Base-by-base conservation (phyloP, 176 grass and related monocot species). In the Aechmea fasciata region DNA sequence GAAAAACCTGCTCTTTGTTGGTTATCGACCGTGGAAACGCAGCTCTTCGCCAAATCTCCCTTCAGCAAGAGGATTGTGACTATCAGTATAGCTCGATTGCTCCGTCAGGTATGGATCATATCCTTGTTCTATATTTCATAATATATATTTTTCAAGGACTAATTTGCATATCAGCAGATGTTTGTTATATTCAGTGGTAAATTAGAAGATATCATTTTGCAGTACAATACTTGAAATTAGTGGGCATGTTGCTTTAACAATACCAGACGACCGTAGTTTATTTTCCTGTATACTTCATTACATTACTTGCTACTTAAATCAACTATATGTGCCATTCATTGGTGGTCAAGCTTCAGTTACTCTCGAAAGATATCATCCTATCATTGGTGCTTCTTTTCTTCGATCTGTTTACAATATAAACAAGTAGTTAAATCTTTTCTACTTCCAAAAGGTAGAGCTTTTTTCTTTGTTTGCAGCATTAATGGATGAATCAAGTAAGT, bases 21-120 rank as follows among this genome's bases (percentile, higher is more conserved):
- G 86, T 97, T 62, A 82, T 97, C 55, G 94, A 97, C 81, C 84
- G 89, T 68, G 94, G 94, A 71, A 97, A 97, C 69, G 89, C 94
- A 2, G 94, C 94, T 49, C 94, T 97, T 85, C 85, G 94, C 71
- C 87, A 97, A 65, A 97, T 97, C 64, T 68, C 79, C 48, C 86
- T 96, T 80, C 94, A 88, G 2, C 88, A 85, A 73, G 89, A 99
- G 70, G 89, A 93, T 51, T 99, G 94, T 5, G 88, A 88, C 75
- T 85, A 92, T 64, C 89, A 81, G 29, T 86, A 99, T 85, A 83
- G 79, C 62, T 77, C 94, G 57, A 73, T 99, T 68, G 50, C 88
- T 20, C 85, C 94, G 73, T 85, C 89, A 99, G 94, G 94, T 99
- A 47, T 64, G 55, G 55, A 10, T 19, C 6, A 9, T 20, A 61